Evolutionary conservation across 352 stramenopile genomes (phyloP).

Genomic region (Globisporangium sylvaticum): DNA sequence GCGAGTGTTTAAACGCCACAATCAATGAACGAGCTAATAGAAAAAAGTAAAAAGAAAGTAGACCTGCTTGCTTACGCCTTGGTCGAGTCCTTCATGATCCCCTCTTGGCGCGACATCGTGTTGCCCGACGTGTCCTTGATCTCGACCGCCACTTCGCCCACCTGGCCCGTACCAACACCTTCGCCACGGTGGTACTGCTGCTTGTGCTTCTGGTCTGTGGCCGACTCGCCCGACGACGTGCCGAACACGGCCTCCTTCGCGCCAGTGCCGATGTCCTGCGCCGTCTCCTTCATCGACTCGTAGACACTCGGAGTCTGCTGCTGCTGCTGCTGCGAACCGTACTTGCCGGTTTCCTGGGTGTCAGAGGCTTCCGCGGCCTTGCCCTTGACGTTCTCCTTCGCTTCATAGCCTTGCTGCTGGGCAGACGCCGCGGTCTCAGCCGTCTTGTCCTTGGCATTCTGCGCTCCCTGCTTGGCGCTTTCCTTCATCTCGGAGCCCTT

Average conservation of each 20-base stretch:
- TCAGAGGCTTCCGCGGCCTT: background rate
- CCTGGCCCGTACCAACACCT: background rate
- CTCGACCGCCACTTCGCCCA: slow-evolving; percentile 15
- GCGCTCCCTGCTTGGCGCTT: background rate
- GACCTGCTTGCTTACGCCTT: background rate
- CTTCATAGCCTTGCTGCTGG: background rate
- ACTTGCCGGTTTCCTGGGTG: background rate
- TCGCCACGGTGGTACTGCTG: background rate
- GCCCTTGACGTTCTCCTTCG: background rate
- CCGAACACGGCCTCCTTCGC: background rate
- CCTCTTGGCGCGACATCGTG: slow-evolving; percentile 19
- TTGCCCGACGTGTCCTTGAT: slow-evolving; percentile 13
- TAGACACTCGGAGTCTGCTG: background rate
- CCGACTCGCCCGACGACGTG: slow-evolving; percentile 2
- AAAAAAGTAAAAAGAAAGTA: background rate
- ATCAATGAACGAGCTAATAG: background rate
- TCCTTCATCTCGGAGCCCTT: slow-evolving; percentile 1
- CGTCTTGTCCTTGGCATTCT: background rate
- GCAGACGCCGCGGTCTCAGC: background rate
- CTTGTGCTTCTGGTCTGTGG: slow-evolving; percentile 8
- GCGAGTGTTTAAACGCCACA: background rate
- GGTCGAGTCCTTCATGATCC: slow-evolving; percentile 22
- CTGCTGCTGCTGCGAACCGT: background rate
- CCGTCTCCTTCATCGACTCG: background rate
- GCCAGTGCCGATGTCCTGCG: background rate